phyloP scores from a whole-genome alignment of 495 filamentous ascomycete species.

The Penicillium bialowiezense region DNA sequence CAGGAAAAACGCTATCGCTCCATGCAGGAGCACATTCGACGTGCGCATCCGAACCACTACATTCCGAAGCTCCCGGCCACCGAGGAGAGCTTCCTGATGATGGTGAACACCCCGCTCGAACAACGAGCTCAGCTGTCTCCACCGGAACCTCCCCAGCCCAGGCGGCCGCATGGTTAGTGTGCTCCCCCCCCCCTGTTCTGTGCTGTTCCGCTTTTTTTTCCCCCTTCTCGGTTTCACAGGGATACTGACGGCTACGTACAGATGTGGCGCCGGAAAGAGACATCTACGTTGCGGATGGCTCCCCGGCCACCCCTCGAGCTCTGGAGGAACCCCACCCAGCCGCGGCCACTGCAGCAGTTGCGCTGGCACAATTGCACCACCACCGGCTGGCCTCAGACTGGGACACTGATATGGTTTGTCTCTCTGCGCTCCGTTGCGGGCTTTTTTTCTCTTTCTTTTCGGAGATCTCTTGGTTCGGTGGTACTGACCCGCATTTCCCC shows the following conservation, averaged over 20 bases:
- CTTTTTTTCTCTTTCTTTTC: no score
- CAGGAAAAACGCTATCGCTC: constrained; percentile 97
- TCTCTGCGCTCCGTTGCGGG: no score
- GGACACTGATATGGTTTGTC: constrained; percentile 78
- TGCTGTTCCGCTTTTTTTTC: neutral
- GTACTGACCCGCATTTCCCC: constrained; percentile 12
- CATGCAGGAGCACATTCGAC: constrained; percentile 98
- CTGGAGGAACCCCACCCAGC: constrained; percentile 69
- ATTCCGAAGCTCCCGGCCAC: constrained; percentile 98
- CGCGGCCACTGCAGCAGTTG: constrained; percentile 78
- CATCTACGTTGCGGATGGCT: constrained; percentile 62
- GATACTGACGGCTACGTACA: constrained; percentile 32
- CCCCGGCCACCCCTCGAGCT: constrained; percentile 67
- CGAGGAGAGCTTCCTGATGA: constrained; percentile 94
- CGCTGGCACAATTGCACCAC: constrained; percentile 82
- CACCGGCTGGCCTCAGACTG: constrained; percentile 77
- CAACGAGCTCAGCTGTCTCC: constrained; percentile 63
- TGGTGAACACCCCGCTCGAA: constrained; percentile 86
- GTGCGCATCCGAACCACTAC: constrained; percentile 96
- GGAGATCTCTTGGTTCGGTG: no score
- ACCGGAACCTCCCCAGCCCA: constrained; percentile 43
- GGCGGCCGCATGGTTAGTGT: constrained; percentile 36
- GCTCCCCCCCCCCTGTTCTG: neutral
- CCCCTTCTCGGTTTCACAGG: neutral
- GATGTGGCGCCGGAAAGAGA: constrained; percentile 45